phyloP scores from a whole-genome alignment of 257 asterid genomes.

The Verbena officinalis region DNA sequence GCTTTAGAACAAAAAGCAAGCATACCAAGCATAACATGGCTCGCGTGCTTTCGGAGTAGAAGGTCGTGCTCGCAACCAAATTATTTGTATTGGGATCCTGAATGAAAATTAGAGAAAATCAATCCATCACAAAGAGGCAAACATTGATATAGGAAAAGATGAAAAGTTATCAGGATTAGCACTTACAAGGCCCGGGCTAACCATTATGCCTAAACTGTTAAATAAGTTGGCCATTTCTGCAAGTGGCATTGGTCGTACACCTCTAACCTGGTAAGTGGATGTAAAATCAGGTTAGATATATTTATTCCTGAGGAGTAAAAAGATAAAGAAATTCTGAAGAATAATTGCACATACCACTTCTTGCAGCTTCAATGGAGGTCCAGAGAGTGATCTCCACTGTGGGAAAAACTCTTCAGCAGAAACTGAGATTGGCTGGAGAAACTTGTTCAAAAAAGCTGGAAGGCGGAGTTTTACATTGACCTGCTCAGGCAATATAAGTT shows the following conservation, averaged over 20 bases:
- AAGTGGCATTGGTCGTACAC: conserved; percentile 81
- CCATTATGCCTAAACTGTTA: conserved; percentile 57
- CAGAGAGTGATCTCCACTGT: conserved; percentile 96
- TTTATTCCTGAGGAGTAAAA: conserved; percentile 7
- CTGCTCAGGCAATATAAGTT: conserved; percentile 45
- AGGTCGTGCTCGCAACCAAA: conserved; percentile 86
- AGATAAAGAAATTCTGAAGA: conserved; percentile 8
- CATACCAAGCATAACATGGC: conserved; percentile 98
- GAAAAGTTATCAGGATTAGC: conserved; percentile 20
- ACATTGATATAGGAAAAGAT: conserved; percentile 5
- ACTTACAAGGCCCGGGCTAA: conserved; percentile 91
- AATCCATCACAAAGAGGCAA: conserved; percentile 24
- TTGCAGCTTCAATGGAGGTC: conserved; percentile 94
- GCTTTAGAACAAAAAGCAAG: conserved; percentile 12
- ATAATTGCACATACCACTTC: conserved; percentile 71
- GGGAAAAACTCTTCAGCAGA: conserved; percentile 91
- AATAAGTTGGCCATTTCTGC: conserved; percentile 80
- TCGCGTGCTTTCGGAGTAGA: conserved; percentile 82
- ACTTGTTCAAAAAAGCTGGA: conserved; percentile 86
- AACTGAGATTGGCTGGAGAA: conserved; percentile 73
- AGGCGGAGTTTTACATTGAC: conserved; percentile 89
- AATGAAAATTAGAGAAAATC: conserved; percentile 25
- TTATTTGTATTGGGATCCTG: conserved; percentile 95
- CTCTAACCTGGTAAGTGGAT: conserved; percentile 73
- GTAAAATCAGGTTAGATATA: conserved; percentile 31